These are phyloP conservation scores for Exophiala viscosa DNA, from an alignment of 2,329 filamentous ascomycete species.

Conservation along the genomic window DNA sequence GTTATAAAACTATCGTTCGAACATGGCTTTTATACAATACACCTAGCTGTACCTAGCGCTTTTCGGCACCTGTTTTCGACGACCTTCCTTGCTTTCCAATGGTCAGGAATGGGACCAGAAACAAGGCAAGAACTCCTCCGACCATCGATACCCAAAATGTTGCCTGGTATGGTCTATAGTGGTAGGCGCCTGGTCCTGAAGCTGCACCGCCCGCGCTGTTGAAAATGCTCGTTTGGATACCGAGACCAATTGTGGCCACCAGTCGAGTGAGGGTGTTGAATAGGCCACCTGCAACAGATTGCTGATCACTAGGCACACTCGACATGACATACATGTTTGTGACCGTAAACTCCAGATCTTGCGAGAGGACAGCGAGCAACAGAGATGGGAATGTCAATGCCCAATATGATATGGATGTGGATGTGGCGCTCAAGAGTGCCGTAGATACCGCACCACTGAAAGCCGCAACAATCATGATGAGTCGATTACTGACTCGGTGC, in stretches of 20 bases:
- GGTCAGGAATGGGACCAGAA: conserved; percentile 27
- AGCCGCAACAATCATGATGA: conserved; percentile 56
- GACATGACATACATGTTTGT: conserved; percentile 71
- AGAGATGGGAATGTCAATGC: conserved; percentile 61
- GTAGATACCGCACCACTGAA: conserved; percentile 42
- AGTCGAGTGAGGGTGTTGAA: conserved; percentile 65
- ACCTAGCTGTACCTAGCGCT: conserved; percentile 4
- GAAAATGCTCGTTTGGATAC: conserved; percentile 55
- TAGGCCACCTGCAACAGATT: conserved; percentile 64
- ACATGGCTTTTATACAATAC: not conserved
- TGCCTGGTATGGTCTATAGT: conserved; percentile 27
- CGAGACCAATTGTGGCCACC: conserved; percentile 57
- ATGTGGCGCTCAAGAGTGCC: conserved; percentile 57
- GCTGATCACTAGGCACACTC: conserved; percentile 58
- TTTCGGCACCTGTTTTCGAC: conserved; percentile 15
- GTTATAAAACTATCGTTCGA: too few species aligned
- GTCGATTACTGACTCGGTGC: conserved; percentile 61
- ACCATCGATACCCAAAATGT: conserved; percentile 28
- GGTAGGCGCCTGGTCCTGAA: conserved; percentile 11
- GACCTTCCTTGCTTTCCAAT: conserved; percentile 28
- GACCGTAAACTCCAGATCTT: conserved; percentile 68
- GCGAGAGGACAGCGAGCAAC: conserved; percentile 60
- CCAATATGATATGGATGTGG: conserved; percentile 59
- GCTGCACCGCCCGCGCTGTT: conserved; percentile 22
- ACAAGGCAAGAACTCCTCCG: conserved; percentile 22